Conservation (phyloP, 2,329 filamentous ascomycete species). For the Cladosporium cucumerinum region DNA sequence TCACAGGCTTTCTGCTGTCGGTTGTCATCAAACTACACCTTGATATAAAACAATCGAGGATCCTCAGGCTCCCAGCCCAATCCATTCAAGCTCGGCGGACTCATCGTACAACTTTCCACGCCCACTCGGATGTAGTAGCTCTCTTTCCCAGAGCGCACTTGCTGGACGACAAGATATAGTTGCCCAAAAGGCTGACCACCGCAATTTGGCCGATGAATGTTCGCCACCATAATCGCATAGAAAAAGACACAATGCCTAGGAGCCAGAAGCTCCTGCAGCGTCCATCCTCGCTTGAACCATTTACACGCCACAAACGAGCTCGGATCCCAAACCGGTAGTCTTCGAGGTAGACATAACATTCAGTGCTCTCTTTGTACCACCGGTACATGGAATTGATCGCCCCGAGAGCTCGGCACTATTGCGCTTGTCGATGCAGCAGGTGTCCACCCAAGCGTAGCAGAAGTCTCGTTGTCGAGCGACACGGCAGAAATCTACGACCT, state of each 20-base stretch:
- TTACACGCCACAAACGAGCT: constrained; percentile 8
- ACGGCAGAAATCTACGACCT: constrained; percentile 10
- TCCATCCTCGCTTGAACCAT: constrained; percentile 27
- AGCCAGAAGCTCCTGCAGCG: constrained; percentile 27
- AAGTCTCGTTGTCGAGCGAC: neutral
- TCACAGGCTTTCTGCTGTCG: neutral
- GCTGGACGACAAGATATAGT: neutral
- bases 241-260: constrained; percentile 20
- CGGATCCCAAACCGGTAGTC: neutral
- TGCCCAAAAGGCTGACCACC: neutral
- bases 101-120: neutral
- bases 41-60: neutral
- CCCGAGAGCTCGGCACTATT: constrained; percentile 20
- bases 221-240: neutral
- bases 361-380: constrained; percentile 10
- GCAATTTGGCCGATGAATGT: neutral
- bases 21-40: neutral
- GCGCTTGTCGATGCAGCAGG: constrained; percentile 22
- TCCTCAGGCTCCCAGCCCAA: neutral
- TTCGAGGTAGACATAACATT: constrained; percentile 2
- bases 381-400: constrained; percentile 20
- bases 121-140: neutral
- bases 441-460: constrained; percentile 16
- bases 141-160: neutral
- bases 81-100: neutral